phyloP scores from a whole-genome alignment of 495 filamentous ascomycete species.

The Beverwykella pulmonaria region DNA sequence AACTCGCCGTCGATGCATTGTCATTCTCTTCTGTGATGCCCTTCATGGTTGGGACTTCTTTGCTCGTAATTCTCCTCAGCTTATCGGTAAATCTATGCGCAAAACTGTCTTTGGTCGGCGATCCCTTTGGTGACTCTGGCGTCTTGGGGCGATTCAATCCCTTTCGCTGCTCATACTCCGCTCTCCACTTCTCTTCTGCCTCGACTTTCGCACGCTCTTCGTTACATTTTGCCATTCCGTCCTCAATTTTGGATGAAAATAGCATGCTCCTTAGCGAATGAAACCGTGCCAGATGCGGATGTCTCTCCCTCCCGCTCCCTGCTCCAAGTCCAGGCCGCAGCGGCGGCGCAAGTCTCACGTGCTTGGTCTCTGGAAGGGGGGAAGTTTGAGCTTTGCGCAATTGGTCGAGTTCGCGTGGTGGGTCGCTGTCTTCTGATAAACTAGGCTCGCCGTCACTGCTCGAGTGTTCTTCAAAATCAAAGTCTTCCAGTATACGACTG shows the following conservation, averaged over 20 bases:
- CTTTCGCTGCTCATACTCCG: constrained; percentile 15
- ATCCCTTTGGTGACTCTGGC: constrained; percentile 20
- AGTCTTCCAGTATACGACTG: constrained; percentile 18
- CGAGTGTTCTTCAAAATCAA: constrained; percentile 7
- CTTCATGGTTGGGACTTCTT: constrained; percentile 17
- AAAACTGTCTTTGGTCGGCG: constrained; percentile 16
- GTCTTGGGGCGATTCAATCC: constrained; percentile 25
- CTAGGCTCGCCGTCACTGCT: constrained; percentile 1
- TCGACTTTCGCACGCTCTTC: not conserved
- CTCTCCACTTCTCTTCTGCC: constrained; percentile 19
- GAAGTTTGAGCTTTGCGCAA: not conserved
- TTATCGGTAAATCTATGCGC: constrained; percentile 11
- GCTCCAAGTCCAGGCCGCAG: not conserved
- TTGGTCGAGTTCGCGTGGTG: not conserved
- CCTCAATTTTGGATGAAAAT: constrained; percentile 16
- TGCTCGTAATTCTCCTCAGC: constrained; percentile 20
- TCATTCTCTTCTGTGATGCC: constrained; percentile 1
- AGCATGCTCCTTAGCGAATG: constrained; percentile 29
- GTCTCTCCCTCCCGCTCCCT: not conserved
- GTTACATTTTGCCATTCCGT: not conserved
- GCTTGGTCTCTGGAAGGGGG: not conserved
- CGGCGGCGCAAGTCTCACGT: constrained; percentile 1
- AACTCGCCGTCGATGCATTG: constrained; percentile 8
- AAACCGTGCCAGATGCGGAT: constrained; percentile 28
- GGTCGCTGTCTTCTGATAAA: not conserved